Percentiles rank a stretch among this genome's conserved stretches.
phyloP scores from a whole-genome alignment of 768 basidiomycete species.

The Lentinula sp. region DNA sequence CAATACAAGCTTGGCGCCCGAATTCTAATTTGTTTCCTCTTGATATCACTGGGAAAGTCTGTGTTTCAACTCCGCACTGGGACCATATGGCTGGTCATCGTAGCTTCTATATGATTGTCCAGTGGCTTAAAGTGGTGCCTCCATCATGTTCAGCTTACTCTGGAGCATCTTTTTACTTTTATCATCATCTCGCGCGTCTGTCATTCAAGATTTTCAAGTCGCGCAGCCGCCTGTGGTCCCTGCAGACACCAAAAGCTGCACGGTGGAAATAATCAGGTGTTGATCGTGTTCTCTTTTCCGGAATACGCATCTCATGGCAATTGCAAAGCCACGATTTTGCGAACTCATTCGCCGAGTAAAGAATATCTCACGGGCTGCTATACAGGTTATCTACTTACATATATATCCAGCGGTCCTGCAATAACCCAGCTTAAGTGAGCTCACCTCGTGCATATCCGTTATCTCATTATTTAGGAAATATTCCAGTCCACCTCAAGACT shows the following conservation, averaged over 20 bases:
- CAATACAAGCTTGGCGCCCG: too few species aligned
- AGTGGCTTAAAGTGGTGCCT: neutral
- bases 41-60: neutral
- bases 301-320: neutral
- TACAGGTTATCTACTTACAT: neutral
- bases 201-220: conserved; percentile 48
- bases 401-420: conserved; percentile 40
- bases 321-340: conserved; percentile 59
- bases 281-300: conserved; percentile 5
- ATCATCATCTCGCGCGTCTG: neutral
- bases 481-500: conserved; percentile 62
- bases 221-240: conserved; percentile 70
- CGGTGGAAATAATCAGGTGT: conserved; percentile 57
- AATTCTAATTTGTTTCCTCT: too few species aligned
- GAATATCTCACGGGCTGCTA: neutral
- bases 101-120: neutral
- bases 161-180: neutral
- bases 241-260: conserved; percentile 52
- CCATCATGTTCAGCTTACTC: neutral
- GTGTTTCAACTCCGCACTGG: neutral
- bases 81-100: neutral
- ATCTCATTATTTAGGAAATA: neutral
- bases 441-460: neutral
- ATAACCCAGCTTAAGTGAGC: conserved; percentile 55
- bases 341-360: conserved; percentile 62